A percentile compares a stretch with the other conserved stretches of the same genome.
Conservation (phyloP, 73 alveolate genomes). For the Uronychia setigera region DNA sequence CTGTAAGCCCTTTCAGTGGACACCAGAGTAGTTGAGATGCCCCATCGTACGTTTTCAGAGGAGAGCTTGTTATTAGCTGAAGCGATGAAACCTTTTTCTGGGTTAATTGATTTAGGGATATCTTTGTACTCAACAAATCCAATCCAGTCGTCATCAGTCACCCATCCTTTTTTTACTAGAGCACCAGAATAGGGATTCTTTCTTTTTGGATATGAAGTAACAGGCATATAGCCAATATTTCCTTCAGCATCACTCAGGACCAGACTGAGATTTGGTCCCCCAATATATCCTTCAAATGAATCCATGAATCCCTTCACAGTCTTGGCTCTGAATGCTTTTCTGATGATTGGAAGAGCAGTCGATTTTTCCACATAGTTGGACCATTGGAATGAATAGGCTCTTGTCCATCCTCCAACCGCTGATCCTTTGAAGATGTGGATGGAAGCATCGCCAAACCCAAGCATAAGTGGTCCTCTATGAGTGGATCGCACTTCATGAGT, state of each 20-base stretch:
- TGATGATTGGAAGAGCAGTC: neutral
- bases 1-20: constrained; percentile 25
- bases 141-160: constrained; percentile 55
- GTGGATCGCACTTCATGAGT: constrained; percentile 72
- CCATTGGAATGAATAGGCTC: constrained; percentile 33
- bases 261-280: constrained; percentile 3
- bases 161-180: constrained; percentile 47
- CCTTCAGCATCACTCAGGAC: neutral
- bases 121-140: constrained; percentile 27
- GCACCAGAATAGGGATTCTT: constrained; percentile 41
- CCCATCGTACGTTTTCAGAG: neutral
- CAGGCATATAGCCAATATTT: constrained; percentile 7
- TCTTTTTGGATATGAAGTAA: constrained; percentile 43
- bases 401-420: neutral
- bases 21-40: neutral
- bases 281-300: neutral
- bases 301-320: constrained; percentile 23
- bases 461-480: constrained; percentile 90
- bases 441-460: constrained; percentile 24
- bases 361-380: constrained; percentile 14
- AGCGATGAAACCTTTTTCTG: constrained; percentile 48
- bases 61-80: constrained; percentile 49
- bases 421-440: constrained; percentile 13
- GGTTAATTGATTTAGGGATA: constrained; percentile 39
- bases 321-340: neutral